Conservation (phyloP, 495 filamentous ascomycete genomes). For the Aspergillus carlsbadensis region DNA sequence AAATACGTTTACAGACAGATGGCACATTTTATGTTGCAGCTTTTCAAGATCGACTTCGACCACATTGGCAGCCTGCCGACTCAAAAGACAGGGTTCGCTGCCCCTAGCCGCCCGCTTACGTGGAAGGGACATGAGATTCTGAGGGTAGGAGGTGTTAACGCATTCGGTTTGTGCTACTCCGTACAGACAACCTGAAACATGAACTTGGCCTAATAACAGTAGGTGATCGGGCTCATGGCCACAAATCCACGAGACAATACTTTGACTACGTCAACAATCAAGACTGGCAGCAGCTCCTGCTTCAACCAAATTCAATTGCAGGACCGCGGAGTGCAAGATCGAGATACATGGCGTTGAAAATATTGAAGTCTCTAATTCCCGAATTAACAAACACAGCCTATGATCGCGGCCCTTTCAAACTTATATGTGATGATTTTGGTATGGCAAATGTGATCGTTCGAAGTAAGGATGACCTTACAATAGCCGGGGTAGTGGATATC, state of each 20-base stretch:
- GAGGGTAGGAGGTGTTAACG: conserved; percentile 32
- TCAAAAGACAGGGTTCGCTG: too few species aligned
- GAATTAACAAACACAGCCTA: conserved; percentile 26
- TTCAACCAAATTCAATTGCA: conserved; percentile 31
- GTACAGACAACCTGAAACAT: background rate
- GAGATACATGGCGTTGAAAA: conserved; percentile 26
- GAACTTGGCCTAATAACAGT: conserved; percentile 7
- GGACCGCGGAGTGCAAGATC: conserved; percentile 22
- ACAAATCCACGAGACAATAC: conserved; percentile 30
- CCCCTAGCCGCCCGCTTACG: conserved; percentile 26
- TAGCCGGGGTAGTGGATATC: conserved; percentile 36
- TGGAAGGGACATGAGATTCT: conserved; percentile 32
- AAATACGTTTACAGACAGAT: conserved; percentile 33
- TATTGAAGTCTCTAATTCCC: conserved; percentile 23
- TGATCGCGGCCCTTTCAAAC: conserved; percentile 29
- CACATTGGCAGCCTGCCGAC: conserved; percentile 22
- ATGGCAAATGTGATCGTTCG: conserved; percentile 36
- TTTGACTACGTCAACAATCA: conserved; percentile 31
- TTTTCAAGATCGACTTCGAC: conserved; percentile 29
- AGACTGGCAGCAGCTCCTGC: conserved; percentile 34
- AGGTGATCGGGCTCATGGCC: conserved; percentile 33
- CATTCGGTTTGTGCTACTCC: conserved; percentile 24
- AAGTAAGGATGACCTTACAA: conserved; percentile 28
- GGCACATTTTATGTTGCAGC: conserved; percentile 28
- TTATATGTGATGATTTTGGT: conserved; percentile 39